A percentile compares a stretch with the other conserved stretches of the same genome.
phyloP scores from a whole-genome alignment of 2,329 filamentous ascomycete genomes.

The Fusarium metavorans region DNA sequence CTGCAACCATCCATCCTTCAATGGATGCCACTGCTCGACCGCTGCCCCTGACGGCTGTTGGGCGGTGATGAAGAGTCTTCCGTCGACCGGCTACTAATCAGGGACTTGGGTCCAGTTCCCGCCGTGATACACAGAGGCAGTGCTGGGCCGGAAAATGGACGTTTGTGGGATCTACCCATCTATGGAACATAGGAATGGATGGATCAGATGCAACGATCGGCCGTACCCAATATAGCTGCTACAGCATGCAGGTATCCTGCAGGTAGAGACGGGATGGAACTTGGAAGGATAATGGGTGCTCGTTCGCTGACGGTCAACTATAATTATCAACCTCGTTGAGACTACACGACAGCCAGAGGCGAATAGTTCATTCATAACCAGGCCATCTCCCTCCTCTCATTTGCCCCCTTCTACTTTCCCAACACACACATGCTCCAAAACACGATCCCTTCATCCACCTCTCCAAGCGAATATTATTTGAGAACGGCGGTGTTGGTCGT shows the following conservation, averaged over 20 bases:
- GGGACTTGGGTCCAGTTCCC: background rate
- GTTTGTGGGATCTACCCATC: background rate
- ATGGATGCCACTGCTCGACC: background rate
- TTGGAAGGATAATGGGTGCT: background rate
- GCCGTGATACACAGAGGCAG: background rate
- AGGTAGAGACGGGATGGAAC: conserved; percentile 1
- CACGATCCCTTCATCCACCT: background rate
- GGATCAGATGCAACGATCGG: conserved; percentile 2
- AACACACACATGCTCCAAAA: background rate
- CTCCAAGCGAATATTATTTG: conserved; percentile 3
- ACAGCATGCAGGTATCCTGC: conserved; percentile 6
- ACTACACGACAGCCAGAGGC: background rate
- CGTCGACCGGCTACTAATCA: background rate
- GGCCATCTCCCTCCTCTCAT: background rate
- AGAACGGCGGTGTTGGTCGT: conserved; percentile 15
- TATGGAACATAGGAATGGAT: background rate
- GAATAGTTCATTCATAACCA: background rate
- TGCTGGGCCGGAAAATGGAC: background rate
- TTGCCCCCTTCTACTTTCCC: background rate
- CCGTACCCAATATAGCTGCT: conserved; percentile 1
- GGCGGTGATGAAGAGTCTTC: background rate
- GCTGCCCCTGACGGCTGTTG: background rate
- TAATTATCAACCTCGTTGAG: background rate
- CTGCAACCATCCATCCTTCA: background rate
- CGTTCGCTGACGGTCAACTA: background rate